These are phyloP conservation scores for Corylus avellana DNA, from an alignment of 306 rosid genomes.

Conservation along the genomic window DNA sequence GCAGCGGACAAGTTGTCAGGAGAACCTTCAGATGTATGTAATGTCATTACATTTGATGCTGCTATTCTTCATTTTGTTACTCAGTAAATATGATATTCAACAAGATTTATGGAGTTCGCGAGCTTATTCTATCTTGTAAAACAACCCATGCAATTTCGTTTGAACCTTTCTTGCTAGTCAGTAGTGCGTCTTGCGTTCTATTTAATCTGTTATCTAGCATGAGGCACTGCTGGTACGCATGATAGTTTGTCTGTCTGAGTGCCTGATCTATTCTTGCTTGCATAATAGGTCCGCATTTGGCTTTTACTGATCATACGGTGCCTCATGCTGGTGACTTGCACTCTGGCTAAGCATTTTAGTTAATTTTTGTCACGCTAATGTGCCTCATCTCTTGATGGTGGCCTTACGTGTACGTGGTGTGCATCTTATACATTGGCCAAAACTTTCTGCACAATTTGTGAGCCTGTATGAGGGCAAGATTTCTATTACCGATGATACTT, in stretches of 20 bases:
- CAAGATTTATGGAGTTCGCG: neutral
- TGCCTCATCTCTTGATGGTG: neutral
- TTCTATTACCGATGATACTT: neutral
- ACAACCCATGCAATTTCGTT: neutral
- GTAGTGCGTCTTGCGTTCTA: neutral
- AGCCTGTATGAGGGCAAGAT: neutral
- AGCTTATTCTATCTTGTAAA: neutral
- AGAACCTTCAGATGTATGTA: slow-evolving; percentile 63
- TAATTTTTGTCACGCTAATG: neutral
- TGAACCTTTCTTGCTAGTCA: neutral
- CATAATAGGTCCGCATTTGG: neutral
- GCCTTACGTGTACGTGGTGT: neutral
- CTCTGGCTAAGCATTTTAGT: neutral
- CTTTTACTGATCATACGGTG: neutral
- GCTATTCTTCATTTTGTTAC: neutral
- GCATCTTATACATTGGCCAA: neutral
- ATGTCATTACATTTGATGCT: slow-evolving; percentile 20
- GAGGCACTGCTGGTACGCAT: neutral
- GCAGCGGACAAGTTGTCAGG: slow-evolving; percentile 74
- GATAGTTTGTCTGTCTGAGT: neutral
- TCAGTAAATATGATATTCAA: neutral
- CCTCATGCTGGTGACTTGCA: neutral
- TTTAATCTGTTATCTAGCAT: neutral
- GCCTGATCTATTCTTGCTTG: neutral
- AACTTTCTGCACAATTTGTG: neutral